These are phyloP conservation scores for Vigna mungo DNA, from an alignment of 306 rosid species.

Conservation along the genomic window DNA sequence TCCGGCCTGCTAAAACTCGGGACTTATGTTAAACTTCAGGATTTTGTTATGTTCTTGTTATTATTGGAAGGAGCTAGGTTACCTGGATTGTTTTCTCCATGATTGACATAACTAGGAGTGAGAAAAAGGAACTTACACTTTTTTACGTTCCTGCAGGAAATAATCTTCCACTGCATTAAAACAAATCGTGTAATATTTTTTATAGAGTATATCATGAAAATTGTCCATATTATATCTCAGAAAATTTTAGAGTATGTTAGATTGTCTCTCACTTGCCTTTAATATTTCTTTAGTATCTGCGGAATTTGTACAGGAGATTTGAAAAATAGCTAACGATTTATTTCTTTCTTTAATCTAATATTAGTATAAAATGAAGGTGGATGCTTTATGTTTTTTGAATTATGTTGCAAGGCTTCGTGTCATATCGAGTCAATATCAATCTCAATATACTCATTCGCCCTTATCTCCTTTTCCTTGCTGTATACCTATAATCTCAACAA, in stretches of 20 bases:
- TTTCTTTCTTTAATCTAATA: slow-evolving; percentile 6
- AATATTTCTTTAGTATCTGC: background rate
- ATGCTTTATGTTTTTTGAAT: background rate
- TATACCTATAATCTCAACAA: background rate
- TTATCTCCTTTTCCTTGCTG: background rate
- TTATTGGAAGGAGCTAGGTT: slow-evolving; percentile 21
- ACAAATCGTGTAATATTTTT: background rate
- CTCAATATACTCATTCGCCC: background rate
- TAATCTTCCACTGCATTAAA: background rate
- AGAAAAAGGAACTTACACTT: background rate
- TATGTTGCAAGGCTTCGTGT: background rate
- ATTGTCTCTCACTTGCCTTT: background rate
- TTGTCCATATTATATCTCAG: background rate
- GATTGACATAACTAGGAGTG: background rate
- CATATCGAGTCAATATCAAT: slow-evolving; percentile 9
- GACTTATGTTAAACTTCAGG: too few relatives aligned
- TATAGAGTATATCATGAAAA: background rate
- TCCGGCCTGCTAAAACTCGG: too few relatives aligned
- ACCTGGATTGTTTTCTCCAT: slow-evolving; percentile 7
- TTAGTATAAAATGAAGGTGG: background rate
- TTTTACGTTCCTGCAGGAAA: background rate
- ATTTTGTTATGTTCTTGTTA: too few relatives aligned
- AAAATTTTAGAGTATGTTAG: background rate
- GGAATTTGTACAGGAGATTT: too few relatives aligned
- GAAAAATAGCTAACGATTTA: background rate